Evolutionary conservation across 495 filamentous ascomycete species (phyloP), one percentile per base, ranked within the genome.

Genomic region (Bathelium albidoporum): DNA sequence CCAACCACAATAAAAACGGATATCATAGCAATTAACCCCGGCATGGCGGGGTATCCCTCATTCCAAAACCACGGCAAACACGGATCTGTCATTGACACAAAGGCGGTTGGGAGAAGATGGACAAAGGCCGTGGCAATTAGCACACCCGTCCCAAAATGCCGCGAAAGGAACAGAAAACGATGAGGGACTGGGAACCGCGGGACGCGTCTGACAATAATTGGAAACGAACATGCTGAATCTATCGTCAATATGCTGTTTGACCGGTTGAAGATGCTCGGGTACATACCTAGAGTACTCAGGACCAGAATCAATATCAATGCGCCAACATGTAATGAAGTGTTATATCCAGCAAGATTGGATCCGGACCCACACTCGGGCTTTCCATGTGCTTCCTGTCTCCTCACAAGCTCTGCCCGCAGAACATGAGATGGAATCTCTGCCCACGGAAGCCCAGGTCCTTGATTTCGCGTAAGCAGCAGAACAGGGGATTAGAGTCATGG

Each of bases 111-210:
- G 0, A 78, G 72, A 5, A 77, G 68, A 65, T 80, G 78, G 0
- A 79, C 77, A 60, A 80, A 80, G 0, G 78, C 76, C 1, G 78
- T 80, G 9, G 78, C 78, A 20, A 80, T 75, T 20, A 80, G 68
- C 16, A 80, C 77, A 49, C 78, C 78, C n/a, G 78, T 80, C 16
- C 78, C 78, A 60, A 80, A 80, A 66, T 80, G 78, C n/a, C 76
- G 67, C 32, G 69, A 72, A 41, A 76, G 67, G 72, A 78, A 79
- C 64, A 79, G 75, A 62, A 76, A 64, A 20, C 73, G 68, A 68
- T 74, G 72, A 9, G 75, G 74, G 29, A 76, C 67, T 18, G 72
- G 73, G 43, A 75, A 53, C 10, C 62, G 66, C 1, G 73, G 77
- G 64, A 74, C 76, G 49, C 73, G 74, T 36, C 68, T 69, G 59